phyloP scores from a whole-genome alignment of 176 grass and related monocot genomes.

The Stipa capillata region DNA sequence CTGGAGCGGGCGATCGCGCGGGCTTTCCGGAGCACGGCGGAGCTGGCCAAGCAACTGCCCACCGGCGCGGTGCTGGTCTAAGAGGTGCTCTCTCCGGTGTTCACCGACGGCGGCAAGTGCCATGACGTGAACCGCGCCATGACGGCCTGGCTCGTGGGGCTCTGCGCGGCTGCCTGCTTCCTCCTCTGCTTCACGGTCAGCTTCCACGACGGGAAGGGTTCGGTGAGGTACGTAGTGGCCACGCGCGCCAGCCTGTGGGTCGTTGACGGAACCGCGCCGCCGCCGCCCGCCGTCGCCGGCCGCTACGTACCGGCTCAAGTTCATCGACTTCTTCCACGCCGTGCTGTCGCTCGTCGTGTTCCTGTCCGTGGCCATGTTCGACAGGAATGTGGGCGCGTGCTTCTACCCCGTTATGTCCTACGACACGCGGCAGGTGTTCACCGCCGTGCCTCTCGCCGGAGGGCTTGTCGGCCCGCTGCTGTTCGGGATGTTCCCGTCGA shows the following conservation, averaged over 20 bases:
- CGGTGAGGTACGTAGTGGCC: conserved; percentile 23
- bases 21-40: conserved; percentile 29
- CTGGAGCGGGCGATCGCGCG: conserved; percentile 18
- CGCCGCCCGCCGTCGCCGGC: background rate
- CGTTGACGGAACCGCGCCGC: conserved; percentile 32
- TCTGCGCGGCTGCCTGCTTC: conserved; percentile 36
- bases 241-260: conserved; percentile 28
- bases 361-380: conserved; percentile 37
- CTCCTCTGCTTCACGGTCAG: conserved; percentile 45
- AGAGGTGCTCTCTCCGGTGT: conserved; percentile 31
- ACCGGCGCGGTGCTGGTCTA: conserved; percentile 35
- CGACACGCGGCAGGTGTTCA: conserved; percentile 27
- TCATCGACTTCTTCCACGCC: conserved; percentile 46
- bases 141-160: conserved; percentile 28
- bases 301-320: conserved; percentile 3
- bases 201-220: conserved; percentile 16
- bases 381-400: conserved; percentile 27
- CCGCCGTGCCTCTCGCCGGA: conserved; percentile 22
- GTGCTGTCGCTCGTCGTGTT: conserved; percentile 28
- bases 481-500: conserved; percentile 33
- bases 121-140: conserved; percentile 20
- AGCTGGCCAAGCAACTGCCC: conserved; percentile 35
- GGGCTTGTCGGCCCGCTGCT: conserved; percentile 20
- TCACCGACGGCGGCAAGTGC: conserved; percentile 32
- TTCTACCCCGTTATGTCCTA: conserved; percentile 28